Evolutionary conservation across 805 yeast genomes (phyloP).

Genomic region (Saccharomycopsis javanensis): DNA sequence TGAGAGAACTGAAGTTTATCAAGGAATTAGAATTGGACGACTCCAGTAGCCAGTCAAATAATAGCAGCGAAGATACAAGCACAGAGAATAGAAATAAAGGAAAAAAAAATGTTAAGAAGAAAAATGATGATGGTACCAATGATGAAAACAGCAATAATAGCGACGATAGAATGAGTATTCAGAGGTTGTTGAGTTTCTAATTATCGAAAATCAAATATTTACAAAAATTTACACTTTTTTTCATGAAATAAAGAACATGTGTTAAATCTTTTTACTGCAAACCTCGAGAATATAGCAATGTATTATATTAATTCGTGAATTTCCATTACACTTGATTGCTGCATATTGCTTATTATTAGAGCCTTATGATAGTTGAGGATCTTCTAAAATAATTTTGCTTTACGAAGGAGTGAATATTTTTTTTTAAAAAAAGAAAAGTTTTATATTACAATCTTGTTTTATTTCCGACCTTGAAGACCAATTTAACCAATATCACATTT

Average conservation of each 20-base stretch:
- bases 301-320: too few relatives aligned
- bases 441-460: too few relatives aligned
- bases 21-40: slow-evolving; percentile 5
- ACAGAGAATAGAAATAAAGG: not conserved
- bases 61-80: not conserved
- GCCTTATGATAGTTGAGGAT: too few relatives aligned
- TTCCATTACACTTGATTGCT: too few relatives aligned
- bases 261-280: not conserved
- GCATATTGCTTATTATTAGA: too few relatives aligned
- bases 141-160: not conserved
- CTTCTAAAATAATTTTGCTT: too few relatives aligned
- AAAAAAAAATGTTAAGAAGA: not conserved
- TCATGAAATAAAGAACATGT: not conserved
- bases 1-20: slow-evolving; percentile 7
- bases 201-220: not conserved
- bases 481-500: too few relatives aligned
- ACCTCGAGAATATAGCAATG: too few relatives aligned
- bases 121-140: not conserved
- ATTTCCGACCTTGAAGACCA: too few relatives aligned
- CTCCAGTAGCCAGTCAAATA: not conserved
- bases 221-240: not conserved
- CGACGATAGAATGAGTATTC: slow-evolving; percentile 11
- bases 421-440: too few relatives aligned
- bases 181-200: not conserved
- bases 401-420: too few relatives aligned